phyloP scores from a whole-genome alignment of 1,284 basidiomycete species.

The Farysia itapuensis region DNA sequence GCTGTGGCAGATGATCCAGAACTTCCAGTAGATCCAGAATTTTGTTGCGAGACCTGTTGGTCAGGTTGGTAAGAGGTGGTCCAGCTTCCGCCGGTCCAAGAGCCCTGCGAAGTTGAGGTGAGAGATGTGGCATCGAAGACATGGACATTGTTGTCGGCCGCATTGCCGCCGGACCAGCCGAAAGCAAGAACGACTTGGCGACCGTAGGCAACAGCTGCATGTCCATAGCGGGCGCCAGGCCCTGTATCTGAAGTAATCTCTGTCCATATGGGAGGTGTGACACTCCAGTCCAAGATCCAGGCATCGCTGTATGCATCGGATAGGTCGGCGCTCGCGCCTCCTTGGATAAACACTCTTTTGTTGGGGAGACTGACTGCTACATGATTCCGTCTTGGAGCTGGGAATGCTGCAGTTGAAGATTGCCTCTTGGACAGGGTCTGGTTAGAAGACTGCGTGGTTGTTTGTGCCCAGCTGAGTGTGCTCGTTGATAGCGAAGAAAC shows the following conservation, averaged over 20 bases:
- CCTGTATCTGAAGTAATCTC: slow-evolving; percentile 15
- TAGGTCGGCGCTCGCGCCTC: slow-evolving; percentile 45
- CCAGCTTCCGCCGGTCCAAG: slow-evolving; percentile 44
- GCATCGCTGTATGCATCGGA: slow-evolving; percentile 46
- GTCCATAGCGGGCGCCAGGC: slow-evolving; percentile 44
- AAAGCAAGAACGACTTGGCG: slow-evolving; percentile 37
- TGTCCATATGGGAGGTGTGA: slow-evolving; percentile 44
- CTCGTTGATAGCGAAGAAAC: slow-evolving; percentile 31
- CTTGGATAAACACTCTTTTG: slow-evolving; percentile 48
- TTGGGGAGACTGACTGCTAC: slow-evolving; percentile 48
- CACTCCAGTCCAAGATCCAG: slow-evolving; percentile 53
- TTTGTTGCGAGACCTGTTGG: slow-evolving; percentile 8
- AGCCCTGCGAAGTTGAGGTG: slow-evolving; percentile 9
- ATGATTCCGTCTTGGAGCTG: slow-evolving; percentile 43
- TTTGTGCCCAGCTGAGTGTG: slow-evolving; percentile 23
- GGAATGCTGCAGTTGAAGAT: slow-evolving; percentile 6
- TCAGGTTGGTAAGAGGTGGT: slow-evolving; percentile 42
- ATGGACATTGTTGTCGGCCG: slow-evolving; percentile 30
- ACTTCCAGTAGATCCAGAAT: slow-evolving; percentile 2
- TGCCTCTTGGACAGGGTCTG: background rate
- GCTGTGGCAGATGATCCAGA: background rate
- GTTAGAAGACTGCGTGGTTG: slow-evolving; percentile 6
- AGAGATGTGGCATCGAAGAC: slow-evolving; percentile 38
- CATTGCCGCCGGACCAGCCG: slow-evolving; percentile 42
- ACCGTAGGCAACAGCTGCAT: slow-evolving; percentile 50